Base-by-base conservation (phyloP, 2,329 filamentous ascomycete genomes). In the Aspergillus sp. region DNA sequence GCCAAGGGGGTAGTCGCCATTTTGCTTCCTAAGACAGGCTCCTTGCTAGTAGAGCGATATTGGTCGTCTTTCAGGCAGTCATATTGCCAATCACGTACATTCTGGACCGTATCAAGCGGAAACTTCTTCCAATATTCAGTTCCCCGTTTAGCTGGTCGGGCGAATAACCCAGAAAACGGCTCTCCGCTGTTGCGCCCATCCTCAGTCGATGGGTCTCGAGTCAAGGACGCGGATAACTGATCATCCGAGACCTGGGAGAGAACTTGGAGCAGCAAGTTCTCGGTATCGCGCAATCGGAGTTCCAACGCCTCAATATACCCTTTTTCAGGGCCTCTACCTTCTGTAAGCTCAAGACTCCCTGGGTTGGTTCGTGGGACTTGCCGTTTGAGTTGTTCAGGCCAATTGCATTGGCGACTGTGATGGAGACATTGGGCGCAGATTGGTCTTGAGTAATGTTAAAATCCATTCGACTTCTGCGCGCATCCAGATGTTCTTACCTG, bases 221-320 rank as follows among this genome's bases (percentile, higher is more conserved):
- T 56, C 11, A 70, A 56, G 9, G 62, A 57, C 9, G 51, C 50
- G 6, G 61, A 60, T 2, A 75, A 53, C 48, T 74, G 69, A 3
- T 62, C 49, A 33, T 70, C 58, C 1, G 68, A 60, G 20, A 72
- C 53, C 3, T 68, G 61, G 13, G 68, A 62, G 3, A 76, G 62
- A 7, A 76, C 50, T 17, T 62, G 67, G 8, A 77, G 52, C 11
- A 78, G 61, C 13, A 72, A 63, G 1, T 56, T 65, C 53, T 78
- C 75, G 0, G 74, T 76, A 44, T 74, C 69, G 42, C 69, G 66
- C 1, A 78, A 66, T 35, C 75, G 67, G 20, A 73, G 64, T 44
- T 77, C 74, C 16, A 78, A 57, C 14, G 72, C 70, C 60, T 77
- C 75, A 16, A 73, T 68, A 47, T 77, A 76, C 7, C 75, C 75